These are phyloP conservation scores for Tephrocybe sp. DNA, from an alignment of 768 basidiomycete species.

Conservation along the genomic window DNA sequence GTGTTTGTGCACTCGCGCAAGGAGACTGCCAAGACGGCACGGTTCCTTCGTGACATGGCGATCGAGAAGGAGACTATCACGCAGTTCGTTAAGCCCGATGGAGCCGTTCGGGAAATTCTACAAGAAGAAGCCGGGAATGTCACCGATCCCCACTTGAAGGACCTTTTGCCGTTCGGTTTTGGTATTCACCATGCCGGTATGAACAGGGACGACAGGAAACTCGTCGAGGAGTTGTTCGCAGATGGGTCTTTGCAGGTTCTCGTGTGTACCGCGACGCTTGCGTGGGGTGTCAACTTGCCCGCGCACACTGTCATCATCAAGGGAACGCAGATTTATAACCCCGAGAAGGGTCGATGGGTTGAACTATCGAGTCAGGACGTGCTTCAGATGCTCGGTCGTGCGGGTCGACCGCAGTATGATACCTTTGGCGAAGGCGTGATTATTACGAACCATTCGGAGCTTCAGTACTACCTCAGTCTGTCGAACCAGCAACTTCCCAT, in stretches of 20 bases:
- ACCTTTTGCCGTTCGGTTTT: conserved; percentile 93
- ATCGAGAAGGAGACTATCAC: conserved; percentile 96
- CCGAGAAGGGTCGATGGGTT: conserved; percentile 97
- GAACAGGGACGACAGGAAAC: conserved; percentile 83
- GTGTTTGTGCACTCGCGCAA: conserved; percentile 99
- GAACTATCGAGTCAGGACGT: conserved; percentile 96
- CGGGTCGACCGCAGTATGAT: conserved; percentile 96
- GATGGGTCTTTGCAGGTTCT: conserved; percentile 92
- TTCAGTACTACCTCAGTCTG: conserved; percentile 94
- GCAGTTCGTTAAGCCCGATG: conserved; percentile 92
- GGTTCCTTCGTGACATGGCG: conserved; percentile 90
- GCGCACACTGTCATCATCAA: conserved; percentile 99
- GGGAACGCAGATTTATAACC: conserved; percentile 99
- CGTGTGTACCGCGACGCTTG: conserved; percentile 95
- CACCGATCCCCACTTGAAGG: conserved; percentile 79
- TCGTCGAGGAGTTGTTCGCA: conserved; percentile 92
- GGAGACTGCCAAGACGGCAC: conserved; percentile 96
- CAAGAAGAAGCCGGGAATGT: conserved; percentile 80
- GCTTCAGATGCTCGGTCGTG: conserved; percentile 96
- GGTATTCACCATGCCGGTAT: conserved; percentile 98
- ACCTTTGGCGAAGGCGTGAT: conserved; percentile 97
- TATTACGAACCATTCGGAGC: conserved; percentile 95
- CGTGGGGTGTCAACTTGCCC: conserved; percentile 99
- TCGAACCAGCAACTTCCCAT: conserved; percentile 98
- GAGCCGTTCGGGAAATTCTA: conserved; percentile 87